Evolutionary conservation across 2,329 filamentous ascomycete genomes (phyloP), one percentile per base, ranked within the genome.

Genomic region (Colletotrichum aenigma): DNA sequence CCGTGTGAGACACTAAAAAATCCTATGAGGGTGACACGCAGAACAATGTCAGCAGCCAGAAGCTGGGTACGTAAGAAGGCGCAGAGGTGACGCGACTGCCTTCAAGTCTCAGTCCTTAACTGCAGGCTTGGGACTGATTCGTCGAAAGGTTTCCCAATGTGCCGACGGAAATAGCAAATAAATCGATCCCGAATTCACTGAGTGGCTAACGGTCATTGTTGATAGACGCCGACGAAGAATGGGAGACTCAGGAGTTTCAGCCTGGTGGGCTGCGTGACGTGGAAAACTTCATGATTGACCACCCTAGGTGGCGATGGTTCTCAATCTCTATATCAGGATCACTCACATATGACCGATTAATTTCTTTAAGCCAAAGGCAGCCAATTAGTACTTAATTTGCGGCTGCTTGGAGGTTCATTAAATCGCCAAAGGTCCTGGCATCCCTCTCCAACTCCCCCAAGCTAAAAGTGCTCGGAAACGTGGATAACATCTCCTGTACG

Each of bases 351-450:
- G 18, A n/a, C 9, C 38, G 18, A 43, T 6, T 6, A 12, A 2
- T 10, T 43, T 43, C 18, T 43, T 10, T 43, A 6, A 6, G 38
- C 18, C 9, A 43, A 43, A 43, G 18, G 18, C 9, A n/a, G 18
- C 3, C 18, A n/a, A 43, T 43, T n/a, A 10, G 18, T 4, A 43
- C 38, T 0, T 6, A 43, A 5, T 43, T 10, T 43, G 16, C 18
- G 2, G 38, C 38, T 43, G 38, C 9, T 10, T 5, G 5, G 18
- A 18, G n/a, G 38, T 43, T n/a, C 3, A 43, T n/a, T 2, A 43
- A 43, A 3, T 2, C 7, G 18, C 3, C 3, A n/a, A 1, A 2
- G 18, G 38, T n/a, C 18, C 1, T 43, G 9, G 4, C 38, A 6
- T 43, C 18, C 38, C 18, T 43, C 18, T n/a, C 36, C 38, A 3